These are phyloP conservation scores for Alternaria angustiovoidea DNA, from an alignment of 2,329 filamentous ascomycete species.

Conservation along the genomic window DNA sequence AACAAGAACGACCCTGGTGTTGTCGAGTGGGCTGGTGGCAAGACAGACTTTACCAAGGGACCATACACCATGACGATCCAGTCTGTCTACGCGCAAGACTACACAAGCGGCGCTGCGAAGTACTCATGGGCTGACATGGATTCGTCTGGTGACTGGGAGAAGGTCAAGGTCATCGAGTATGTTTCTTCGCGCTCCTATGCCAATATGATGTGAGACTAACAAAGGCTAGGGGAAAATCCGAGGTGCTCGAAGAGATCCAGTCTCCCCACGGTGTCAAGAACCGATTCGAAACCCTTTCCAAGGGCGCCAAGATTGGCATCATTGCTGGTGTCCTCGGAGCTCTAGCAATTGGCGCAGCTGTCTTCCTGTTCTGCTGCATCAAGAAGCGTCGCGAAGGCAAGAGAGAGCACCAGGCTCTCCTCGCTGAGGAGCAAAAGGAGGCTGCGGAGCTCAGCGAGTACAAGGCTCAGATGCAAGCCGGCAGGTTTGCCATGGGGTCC, in stretches of 20 bases:
- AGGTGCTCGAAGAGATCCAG: conserved; percentile 45
- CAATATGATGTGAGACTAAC: conserved; percentile 19
- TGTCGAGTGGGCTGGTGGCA: conserved; percentile 69
- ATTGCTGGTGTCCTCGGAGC: conserved; percentile 38
- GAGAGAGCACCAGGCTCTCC: conserved; percentile 41
- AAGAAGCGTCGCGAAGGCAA: conserved; percentile 50
- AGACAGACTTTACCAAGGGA: conserved; percentile 69
- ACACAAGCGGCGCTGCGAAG: conserved; percentile 66
- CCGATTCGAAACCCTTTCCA: conserved; percentile 46
- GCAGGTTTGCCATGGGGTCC: conserved; percentile 32
- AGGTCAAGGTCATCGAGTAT: conserved; percentile 58
- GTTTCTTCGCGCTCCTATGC: conserved; percentile 17
- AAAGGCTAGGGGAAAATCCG: conserved; percentile 43
- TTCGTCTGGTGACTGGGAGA: conserved; percentile 49
- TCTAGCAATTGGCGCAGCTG: conserved; percentile 34
- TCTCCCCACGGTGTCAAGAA: conserved; percentile 47
- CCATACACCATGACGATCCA: conserved; percentile 81
- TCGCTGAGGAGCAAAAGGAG: conserved; percentile 49
- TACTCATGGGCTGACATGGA: conserved; percentile 65
- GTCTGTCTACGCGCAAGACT: conserved; percentile 64
- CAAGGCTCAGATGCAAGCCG: conserved; percentile 39
- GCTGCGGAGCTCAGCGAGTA: conserved; percentile 46
- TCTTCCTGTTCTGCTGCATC: conserved; percentile 50
- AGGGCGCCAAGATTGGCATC: conserved; percentile 47
- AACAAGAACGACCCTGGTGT: conserved; percentile 48